Base-by-base conservation (phyloP, 176 grass and related monocot species). In the Coix lacrymajobi region DNA sequence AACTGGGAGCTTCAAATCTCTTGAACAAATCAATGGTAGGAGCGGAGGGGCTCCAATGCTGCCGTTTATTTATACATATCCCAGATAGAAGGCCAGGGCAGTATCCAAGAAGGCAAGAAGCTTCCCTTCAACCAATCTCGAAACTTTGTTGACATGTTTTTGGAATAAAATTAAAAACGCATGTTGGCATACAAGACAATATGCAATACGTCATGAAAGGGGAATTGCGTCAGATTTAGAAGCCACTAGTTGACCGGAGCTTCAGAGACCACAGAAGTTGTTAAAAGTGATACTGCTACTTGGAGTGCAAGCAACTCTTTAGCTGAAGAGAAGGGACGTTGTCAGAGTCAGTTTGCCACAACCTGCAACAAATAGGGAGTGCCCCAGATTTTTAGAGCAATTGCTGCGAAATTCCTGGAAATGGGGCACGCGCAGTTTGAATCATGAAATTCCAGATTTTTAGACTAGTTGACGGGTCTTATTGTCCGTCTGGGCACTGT, bases 71-170 rank as follows among this genome's bases (percentile, higher is more conserved):
- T 85, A 69, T 69, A 76, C 24, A 34, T 51, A 38, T 19, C 24
- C 20, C 31, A 63, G 69, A 76, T 40, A 46, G 43, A 30, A 70
- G 26, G 77, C 39, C 52, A 87, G 63, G 69, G 40, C 28, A 65
- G 73, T 65, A 32, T 67, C 81, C 81, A 73, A 61, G 76, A 75
- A 89, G 64, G 76, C 81, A 73, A 61, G 76, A 75, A 89, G 64
- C 61, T 84, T 84, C 87, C 69, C 61, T 66, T 79, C 28, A 56
- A 19, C 16, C 52, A 85, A 62, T 36, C 57, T 57, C 52, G 20
- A 57, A 57, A 57, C 52, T n/a, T 57, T 57, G 52, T 57, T 57
- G 52, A 57, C 22, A 57, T 57, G 20, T 57, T 56, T 22, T 57
- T 24, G 22, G 8, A 56, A 24, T 52, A 11, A 57, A 57, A 56